Conservation (phyloP, 2,329 filamentous ascomycete species). For the Neopestalotiopsis clavispora region DNA sequence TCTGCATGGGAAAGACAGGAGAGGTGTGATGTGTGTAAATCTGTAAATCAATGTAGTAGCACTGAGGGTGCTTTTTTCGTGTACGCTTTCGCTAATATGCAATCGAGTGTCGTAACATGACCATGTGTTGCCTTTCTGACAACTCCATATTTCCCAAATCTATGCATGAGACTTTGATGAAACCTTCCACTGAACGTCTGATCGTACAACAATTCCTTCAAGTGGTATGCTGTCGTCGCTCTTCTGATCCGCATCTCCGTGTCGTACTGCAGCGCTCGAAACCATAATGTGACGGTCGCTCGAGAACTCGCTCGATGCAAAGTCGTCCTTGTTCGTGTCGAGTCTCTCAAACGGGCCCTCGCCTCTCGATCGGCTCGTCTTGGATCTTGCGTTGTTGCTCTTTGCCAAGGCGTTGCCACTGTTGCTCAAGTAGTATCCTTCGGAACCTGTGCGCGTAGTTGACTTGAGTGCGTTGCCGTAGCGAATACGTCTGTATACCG, state of each 20-base stretch:
- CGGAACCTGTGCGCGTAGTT: not conserved
- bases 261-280: not conserved
- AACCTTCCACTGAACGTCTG: not conserved
- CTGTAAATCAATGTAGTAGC: too few species aligned
- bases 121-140: too few species aligned
- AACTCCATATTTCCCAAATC: not conserved
- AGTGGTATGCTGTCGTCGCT: not conserved
- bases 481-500: slow-evolving; percentile 25
- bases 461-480: slow-evolving; percentile 17
- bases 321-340: slow-evolving; percentile 4
- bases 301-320: slow-evolving; percentile 1
- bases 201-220: not conserved
- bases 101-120: too few species aligned
- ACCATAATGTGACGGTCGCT: slow-evolving; percentile 4
- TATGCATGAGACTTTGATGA: not conserved
- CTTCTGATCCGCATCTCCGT: not conserved
- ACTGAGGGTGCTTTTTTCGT: too few species aligned
- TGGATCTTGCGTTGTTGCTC: not conserved
- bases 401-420: not conserved
- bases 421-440: slow-evolving; percentile 1
- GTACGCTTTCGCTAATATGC: too few species aligned
- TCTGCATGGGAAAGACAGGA: too few species aligned
- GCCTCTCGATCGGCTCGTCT: not conserved
- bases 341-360: slow-evolving; percentile 6
- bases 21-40: too few species aligned